Base-by-base conservation (phyloP, 2,329 filamentous ascomycete genomes). In the Fusarium armeniacum region DNA sequence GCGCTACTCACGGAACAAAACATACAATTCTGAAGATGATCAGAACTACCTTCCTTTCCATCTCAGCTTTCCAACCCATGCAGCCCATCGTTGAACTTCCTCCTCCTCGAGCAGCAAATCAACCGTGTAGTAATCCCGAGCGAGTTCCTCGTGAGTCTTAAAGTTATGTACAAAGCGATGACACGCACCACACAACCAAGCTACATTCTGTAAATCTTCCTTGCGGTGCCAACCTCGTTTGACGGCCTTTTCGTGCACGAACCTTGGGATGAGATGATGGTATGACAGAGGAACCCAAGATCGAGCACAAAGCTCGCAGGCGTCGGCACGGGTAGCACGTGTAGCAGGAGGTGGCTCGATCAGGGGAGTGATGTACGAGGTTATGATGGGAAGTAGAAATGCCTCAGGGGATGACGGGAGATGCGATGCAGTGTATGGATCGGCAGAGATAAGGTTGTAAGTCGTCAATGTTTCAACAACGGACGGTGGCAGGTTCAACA, bases 121-220 rank as follows among this genome's bases (percentile, higher is more conserved):
- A 9, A 96, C 87, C 0, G 89, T 94, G 80, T 89, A 93, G 76
- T 85, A 93, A 56, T 90, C 81, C 72, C 86, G 84, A 16, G 93
- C 93, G 71, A 97, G 80, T 73, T 92, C 92, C 83, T 97, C 93
- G 76, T 96, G 93, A 6, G 81, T 84, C 35, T 88, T 90, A 75
- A 94, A 87, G 40, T 88, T 82, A 82, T 97, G 93, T 77, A 97
- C 92, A 76, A 93, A 94, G 43, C 86, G 88, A 82, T 97, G 93
- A 75, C 93, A 97, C 4, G 93, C 91, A 51, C 93, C 85, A 79
- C 93, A 97, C 70, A 97, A 80, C 93, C 93, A 97, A 15, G 93
- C 93, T 22, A 96, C 93, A 76, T 89, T 93, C 74, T 92, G 89
- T 78, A 97, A 78, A 80, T 89, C 87, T 78, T 92, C 91, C 67